These are phyloP conservation scores for Lachnellula subtilissima DNA, from an alignment of 2,329 filamentous ascomycete genomes.

Conservation along the genomic window DNA sequence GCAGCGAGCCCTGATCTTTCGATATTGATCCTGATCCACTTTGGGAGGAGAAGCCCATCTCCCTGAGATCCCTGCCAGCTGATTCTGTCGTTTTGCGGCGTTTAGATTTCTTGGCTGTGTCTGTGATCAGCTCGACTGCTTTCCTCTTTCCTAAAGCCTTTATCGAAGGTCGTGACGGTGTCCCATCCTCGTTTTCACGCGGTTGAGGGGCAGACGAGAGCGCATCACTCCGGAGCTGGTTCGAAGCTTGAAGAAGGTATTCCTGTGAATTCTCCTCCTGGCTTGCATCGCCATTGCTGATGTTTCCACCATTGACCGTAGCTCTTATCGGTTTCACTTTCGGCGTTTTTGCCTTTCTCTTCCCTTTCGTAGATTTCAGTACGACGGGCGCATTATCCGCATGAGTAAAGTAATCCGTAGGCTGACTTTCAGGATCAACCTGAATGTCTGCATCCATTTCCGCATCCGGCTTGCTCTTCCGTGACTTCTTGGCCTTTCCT, in stretches of 20 bases:
- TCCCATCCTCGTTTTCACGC: not conserved
- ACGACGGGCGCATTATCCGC: not conserved
- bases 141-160: conserved; percentile 26
- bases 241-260: not conserved
- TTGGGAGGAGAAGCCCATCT: conserved; percentile 1
- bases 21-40: not conserved
- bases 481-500: not conserved
- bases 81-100: conserved; percentile 6
- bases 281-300: not conserved
- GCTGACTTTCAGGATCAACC: not conserved
- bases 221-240: not conserved
- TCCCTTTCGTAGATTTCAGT: not conserved
- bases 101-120: conserved; percentile 14
- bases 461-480: not conserved
- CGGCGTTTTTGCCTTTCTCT: not conserved
- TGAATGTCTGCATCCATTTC: not conserved
- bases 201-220: not conserved
- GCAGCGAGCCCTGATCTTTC: not conserved
- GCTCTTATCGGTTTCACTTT: not conserved
- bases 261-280: not conserved
- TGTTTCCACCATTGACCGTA: not conserved
- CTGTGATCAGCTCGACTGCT: conserved; percentile 4
- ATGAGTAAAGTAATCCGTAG: not conserved
- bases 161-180: conserved; percentile 11
- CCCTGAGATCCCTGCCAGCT: conserved; percentile 7